These are phyloP conservation scores for Saitozyma podzolica DNA, from an alignment of 768 basidiomycete genomes.

Conservation along the genomic window DNA sequence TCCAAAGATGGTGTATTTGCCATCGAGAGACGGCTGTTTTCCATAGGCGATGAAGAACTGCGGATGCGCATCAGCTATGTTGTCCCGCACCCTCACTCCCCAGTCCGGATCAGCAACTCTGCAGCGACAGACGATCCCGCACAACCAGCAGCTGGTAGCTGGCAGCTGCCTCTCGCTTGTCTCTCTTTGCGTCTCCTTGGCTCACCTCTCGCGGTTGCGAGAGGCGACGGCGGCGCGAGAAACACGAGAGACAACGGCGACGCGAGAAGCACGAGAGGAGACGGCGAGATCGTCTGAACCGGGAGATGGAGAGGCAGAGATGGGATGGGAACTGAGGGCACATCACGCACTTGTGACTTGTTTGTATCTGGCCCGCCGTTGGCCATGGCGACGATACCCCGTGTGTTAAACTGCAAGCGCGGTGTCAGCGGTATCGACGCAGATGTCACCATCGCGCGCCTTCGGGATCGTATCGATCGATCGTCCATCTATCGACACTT, in stretches of 20 bases:
- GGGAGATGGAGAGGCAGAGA: neutral
- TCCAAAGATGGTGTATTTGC: slow-evolving; percentile 86
- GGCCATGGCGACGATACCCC: slow-evolving; percentile 97
- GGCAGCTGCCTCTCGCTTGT: too few species aligned
- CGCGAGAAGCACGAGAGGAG: too few species aligned
- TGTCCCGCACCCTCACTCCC: neutral
- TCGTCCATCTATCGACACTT: too few species aligned
- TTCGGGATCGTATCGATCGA: too few species aligned
- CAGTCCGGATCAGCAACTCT: too few species aligned
- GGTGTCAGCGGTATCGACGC: slow-evolving; percentile 2
- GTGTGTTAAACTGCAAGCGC: slow-evolving; percentile 84
- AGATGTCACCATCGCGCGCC: too few species aligned
- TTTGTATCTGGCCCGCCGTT: slow-evolving; percentile 68
- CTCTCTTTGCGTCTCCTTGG: too few species aligned
- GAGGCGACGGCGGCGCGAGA: too few species aligned
- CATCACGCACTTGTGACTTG: slow-evolving; percentile 58
- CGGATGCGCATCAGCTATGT: slow-evolving; percentile 43
- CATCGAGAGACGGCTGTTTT: slow-evolving; percentile 91
- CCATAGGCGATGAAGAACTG: slow-evolving; percentile 67
- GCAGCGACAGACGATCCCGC: too few species aligned
- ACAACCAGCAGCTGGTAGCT: too few species aligned
- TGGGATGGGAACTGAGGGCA: neutral
- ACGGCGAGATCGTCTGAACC: neutral
- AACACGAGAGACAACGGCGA: too few species aligned
- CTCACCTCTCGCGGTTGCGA: too few species aligned